Evolutionary conservation across 129 eudicot species (phyloP).

Genomic region (Heracleum sosnowskyi): DNA sequence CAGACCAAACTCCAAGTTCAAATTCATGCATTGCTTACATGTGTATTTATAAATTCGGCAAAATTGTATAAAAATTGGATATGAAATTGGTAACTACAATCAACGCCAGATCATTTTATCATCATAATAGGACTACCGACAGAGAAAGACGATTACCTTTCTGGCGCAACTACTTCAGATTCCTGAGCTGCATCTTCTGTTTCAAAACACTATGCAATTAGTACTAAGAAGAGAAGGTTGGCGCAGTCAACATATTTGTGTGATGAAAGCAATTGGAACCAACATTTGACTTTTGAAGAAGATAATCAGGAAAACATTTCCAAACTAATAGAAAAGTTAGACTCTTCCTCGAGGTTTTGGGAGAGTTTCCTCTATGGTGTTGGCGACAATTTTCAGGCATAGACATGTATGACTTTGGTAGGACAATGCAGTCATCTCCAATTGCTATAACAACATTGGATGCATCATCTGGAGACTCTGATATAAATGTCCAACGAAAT

Average conservation of each 20-base stretch:
- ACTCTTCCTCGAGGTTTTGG: slow-evolving; percentile 48
- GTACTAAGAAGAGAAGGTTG: slow-evolving; percentile 57
- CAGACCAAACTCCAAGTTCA: too few species aligned
- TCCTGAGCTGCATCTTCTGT: slow-evolving; percentile 23
- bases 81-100: too few species aligned
- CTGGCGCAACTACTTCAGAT: slow-evolving; percentile 49
- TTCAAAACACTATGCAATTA: slow-evolving; percentile 25
- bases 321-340: slow-evolving; percentile 37
- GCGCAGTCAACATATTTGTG: slow-evolving; percentile 36
- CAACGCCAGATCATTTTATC: too few species aligned
- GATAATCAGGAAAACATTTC: slow-evolving; percentile 23
- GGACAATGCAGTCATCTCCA: too few species aligned
- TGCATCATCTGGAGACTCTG: too few species aligned
- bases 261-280: slow-evolving; percentile 32
- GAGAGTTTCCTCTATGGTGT: slow-evolving; percentile 28
- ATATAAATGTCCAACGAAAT: too few species aligned
- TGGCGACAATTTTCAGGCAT: slow-evolving; percentile 19
- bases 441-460: too few species aligned
- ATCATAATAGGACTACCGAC: too few species aligned
- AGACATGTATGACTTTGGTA: slow-evolving; percentile 20
- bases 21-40: too few species aligned
- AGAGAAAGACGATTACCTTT: slow-evolving; percentile 37
- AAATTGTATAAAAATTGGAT: too few species aligned
- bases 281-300: slow-evolving; percentile 1
- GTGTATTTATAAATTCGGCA: too few species aligned